phyloP scores from a whole-genome alignment of 129 eudicot genomes.

The Pittosporum tobira region DNA sequence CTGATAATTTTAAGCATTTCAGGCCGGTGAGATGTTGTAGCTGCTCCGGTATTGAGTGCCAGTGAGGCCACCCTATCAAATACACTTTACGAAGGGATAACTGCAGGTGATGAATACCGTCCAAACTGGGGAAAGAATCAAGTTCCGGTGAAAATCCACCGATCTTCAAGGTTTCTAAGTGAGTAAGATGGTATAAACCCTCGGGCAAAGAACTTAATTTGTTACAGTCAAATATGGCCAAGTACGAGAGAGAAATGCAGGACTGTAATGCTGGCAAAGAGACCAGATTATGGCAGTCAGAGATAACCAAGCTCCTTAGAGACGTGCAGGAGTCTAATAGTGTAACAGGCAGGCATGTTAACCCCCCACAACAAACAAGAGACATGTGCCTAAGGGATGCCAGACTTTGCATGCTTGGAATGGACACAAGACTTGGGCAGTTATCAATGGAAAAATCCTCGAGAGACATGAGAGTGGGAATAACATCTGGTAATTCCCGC shows the following conservation, averaged over 20 bases:
- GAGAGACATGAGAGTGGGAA: background rate
- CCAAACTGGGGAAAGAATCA: background rate
- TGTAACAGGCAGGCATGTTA: no score
- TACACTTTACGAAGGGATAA: background rate
- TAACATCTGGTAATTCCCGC: background rate
- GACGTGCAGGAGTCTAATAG: no score
- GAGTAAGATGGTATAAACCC: background rate
- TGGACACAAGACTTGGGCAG: background rate
- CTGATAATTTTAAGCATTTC: background rate
- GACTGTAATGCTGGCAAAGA: background rate
- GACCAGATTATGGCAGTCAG: no score
- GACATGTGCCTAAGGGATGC: no score
- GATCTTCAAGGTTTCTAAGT: no score
- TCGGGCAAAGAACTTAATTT: background rate
- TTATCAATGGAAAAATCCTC: no score
- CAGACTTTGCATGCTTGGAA: no score
- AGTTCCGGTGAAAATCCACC: background rate
- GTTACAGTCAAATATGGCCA: background rate
- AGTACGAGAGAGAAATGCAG: background rate
- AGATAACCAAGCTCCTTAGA: no score
- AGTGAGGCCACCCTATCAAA: no score
- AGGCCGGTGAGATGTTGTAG: conserved; percentile 14
- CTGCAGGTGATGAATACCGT: background rate
- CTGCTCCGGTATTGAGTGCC: conserved; percentile 2
- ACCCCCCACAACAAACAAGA: no score